These are phyloP conservation scores for Aspergillus panamensis DNA, from an alignment of 495 filamentous ascomycete species.

Conservation along the genomic window DNA sequence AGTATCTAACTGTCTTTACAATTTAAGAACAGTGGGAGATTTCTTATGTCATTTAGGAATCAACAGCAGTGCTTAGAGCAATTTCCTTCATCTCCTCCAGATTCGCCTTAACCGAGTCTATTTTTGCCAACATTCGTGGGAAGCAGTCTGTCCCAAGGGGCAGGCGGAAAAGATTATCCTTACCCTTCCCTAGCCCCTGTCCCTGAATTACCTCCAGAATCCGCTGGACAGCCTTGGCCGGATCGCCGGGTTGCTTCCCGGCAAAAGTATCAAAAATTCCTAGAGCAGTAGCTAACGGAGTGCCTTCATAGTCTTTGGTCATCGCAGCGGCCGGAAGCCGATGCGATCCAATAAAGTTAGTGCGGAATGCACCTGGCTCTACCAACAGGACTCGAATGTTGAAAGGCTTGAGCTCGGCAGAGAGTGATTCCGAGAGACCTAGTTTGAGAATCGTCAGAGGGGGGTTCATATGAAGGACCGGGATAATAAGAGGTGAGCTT, in stretches of 20 bases:
- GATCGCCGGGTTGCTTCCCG: slow-evolving; percentile 41
- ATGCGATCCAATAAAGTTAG: slow-evolving; percentile 19
- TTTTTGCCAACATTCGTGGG: no score
- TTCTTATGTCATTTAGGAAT: no score
- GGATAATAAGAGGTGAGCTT: no score
- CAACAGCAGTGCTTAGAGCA: no score
- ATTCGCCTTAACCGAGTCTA: no score
- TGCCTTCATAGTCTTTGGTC: slow-evolving; percentile 31
- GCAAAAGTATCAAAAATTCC: slow-evolving; percentile 20
- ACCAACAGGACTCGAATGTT: slow-evolving; percentile 33
- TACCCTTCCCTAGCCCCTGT: slow-evolving; percentile 28
- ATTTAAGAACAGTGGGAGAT: no score
- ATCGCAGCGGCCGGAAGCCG: slow-evolving; percentile 22
- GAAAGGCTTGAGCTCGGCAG: slow-evolving; percentile 27
- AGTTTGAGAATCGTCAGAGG: no score
- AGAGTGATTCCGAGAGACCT: slow-evolving; percentile 24
- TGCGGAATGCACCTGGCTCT: slow-evolving; percentile 39
- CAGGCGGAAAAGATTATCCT: no score
- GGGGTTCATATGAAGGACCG: no score
- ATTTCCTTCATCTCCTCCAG: no score
- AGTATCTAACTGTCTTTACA: no score
- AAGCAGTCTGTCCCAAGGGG: no score
- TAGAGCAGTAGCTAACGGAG: slow-evolving; percentile 28
- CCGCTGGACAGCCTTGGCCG: slow-evolving; percentile 37
- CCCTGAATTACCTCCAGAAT: slow-evolving; percentile 42